These are phyloP conservation scores for Aspergillus kassunensis DNA, from an alignment of 495 filamentous ascomycete species.

Conservation along the genomic window DNA sequence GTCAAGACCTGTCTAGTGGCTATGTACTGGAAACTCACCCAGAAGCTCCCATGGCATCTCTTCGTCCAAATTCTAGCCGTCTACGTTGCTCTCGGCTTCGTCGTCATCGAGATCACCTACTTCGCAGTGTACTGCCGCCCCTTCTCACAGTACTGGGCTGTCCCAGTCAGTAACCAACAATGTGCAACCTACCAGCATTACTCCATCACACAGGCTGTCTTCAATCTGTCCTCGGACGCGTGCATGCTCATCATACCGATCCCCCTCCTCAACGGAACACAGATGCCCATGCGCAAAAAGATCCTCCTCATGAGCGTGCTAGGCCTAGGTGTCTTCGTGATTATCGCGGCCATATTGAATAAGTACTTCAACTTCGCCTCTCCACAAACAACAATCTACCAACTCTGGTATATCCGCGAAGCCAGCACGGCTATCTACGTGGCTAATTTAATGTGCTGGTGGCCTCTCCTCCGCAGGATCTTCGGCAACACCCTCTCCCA, in stretches of 20 bases:
- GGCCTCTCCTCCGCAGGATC: constrained; percentile 52
- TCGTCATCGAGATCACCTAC: constrained; percentile 59
- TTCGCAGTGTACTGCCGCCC: constrained; percentile 62
- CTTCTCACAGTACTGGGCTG: constrained; percentile 58
- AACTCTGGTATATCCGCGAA: constrained; percentile 66
- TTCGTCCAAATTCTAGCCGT: constrained; percentile 51
- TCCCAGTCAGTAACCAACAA: constrained; percentile 35
- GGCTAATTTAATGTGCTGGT: constrained; percentile 59
- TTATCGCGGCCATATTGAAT: constrained; percentile 59
- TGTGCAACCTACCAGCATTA: constrained; percentile 45
- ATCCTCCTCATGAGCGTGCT: constrained; percentile 45
- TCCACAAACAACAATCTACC: constrained; percentile 45
- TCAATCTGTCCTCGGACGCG: constrained; percentile 63
- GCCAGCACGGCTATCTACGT: constrained; percentile 59
- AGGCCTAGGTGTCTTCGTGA: constrained; percentile 59
- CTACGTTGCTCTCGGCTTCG: constrained; percentile 52
- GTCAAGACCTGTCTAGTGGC: constrained; percentile 50
- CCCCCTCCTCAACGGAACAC: constrained; percentile 52
- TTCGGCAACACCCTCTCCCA: constrained; percentile 42
- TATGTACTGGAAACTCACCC: constrained; percentile 44
- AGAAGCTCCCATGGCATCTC: constrained; percentile 30
- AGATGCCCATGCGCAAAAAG: constrained; percentile 50
- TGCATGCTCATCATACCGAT: constrained; percentile 60
- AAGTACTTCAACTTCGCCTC: constrained; percentile 62
- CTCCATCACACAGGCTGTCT: constrained; percentile 61